Evolutionary conservation across 495 filamentous ascomycete genomes (phyloP), one percentile per base, ranked within the genome.

Genomic region (Bryoglossum gracile): DNA sequence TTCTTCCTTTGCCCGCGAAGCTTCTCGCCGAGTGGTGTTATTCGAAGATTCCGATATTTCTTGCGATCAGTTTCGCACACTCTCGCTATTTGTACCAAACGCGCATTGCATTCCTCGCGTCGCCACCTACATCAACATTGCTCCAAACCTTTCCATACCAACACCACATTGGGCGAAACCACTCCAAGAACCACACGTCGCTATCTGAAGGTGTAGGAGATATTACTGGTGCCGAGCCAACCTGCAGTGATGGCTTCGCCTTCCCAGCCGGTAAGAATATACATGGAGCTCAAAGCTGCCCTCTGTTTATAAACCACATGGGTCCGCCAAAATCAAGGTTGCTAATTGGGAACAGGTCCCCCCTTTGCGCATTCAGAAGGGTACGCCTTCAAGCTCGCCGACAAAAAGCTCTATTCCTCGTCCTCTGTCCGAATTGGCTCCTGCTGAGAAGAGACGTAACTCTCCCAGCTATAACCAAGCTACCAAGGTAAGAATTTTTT

Each of bases 381-480:
- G 56, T 56, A 69, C 63, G 24, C 67, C 69, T 23, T 63, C 60
- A 39, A 53, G 69, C 32, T 71, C 73, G 16, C 69, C 76, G 9
- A 51, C 56, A 48, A 72, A 73, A 62, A 70, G 65, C 61, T 59
- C 67, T 25, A 34, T 57, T 22, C 69, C 70, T 41, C 72, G 74
- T 16, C 72, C 78, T 17, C 65, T 82, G 38, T 75, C 76, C 50
- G 78, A 82, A 57, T 69, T 81, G 40, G 73, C 71, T 30, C 74
- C 74, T 22, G 75, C 71, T 18, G 75, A 79, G 57, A 68, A 69
- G 58, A 56, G 80, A 57, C 63, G 73, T 46, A 92, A 94, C 61
- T 92, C 87, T 33, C 84, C 84, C 3, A 85, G 78, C 67, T 87
- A 79, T 78, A 82, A 81, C 56, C 80, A 86, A 62, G 61, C 66